Evolutionary conservation across 495 filamentous ascomycete species (phyloP), one percentile per base, ranked within the genome.

Genomic region (Echria macrotheca): DNA sequence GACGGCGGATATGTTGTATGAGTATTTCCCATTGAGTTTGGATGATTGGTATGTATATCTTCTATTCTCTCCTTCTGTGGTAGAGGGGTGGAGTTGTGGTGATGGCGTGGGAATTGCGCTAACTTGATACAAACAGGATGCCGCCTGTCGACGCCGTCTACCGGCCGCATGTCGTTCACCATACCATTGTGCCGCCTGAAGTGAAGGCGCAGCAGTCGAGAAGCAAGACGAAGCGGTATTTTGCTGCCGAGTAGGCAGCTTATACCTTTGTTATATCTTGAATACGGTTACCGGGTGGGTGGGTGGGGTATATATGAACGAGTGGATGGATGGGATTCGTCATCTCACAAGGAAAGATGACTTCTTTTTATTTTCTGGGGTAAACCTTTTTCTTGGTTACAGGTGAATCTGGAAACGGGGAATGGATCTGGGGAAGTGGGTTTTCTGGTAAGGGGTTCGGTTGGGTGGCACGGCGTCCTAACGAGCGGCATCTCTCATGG

Each of bases 81-180:
- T 29, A 19, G 29, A 39, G 14, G 3, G 6, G 6, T 24, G 24
- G 10, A 12, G 26, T 17, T 7, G 11, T 39, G 25, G 3, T 15
- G 23, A 47, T 31, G 14, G n/a, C n/a, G n/a, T n/a, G n/a, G n/a
- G n/a, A n/a, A n/a, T n/a, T n/a, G n/a, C n/a, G n/a, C n/a, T n/a
- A n/a, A n/a, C n/a, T n/a, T n/a, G 26, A 24, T 44, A 7, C 29
- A 25, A n/a, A 44, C 14, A 75, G 72, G 70, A 88, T 89, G 73
- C 85, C 85, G 2, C 89, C 89, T 3, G 89, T 95, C 9, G 89
- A 95, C 64, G 89, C 89, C 6, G 83, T 95, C 31, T 95, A 95
- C 54, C 74, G 89, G n/a, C 89, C 89, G 7, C 89, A 95, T 64
- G 86, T 93, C 6, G 89, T 94, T 2, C 89, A 95, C 66, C 89